phyloP scores from a whole-genome alignment of 1,284 basidiomycete genomes.

The Athelia sp. region DNA sequence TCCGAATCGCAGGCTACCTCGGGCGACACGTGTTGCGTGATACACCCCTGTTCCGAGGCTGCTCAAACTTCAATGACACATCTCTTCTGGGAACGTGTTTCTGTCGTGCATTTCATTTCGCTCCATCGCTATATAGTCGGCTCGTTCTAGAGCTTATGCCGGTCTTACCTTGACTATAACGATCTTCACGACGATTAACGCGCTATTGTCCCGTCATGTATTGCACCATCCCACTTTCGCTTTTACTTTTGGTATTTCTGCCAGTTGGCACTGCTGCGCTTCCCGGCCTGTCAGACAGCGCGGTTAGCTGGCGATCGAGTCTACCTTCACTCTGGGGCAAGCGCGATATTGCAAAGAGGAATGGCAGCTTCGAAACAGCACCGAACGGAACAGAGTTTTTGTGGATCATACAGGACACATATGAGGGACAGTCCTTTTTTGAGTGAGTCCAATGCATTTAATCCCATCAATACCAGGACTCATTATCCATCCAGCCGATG shows the following conservation, averaged over 20 bases:
- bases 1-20: no score
- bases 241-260: neutral
- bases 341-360: neutral
- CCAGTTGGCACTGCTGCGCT: neutral
- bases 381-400: neutral
- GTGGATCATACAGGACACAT: neutral
- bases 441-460: slow-evolving; percentile 17
- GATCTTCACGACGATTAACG: neutral
- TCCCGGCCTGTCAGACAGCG: neutral
- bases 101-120: neutral
- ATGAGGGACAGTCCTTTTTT: slow-evolving; percentile 21
- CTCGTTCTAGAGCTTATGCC: no score
- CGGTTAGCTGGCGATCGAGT: neutral
- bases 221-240: neutral
- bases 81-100: neutral
- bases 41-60: no score
- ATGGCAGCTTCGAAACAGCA: neutral
- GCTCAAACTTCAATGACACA: no score
- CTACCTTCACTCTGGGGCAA: neutral
- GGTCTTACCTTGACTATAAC: no score
- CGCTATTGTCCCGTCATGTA: neutral
- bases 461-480: neutral
- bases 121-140: no score
- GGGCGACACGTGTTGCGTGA: no score
- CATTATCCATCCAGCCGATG: slow-evolving; percentile 37